phyloP scores from a whole-genome alignment of 2,329 filamentous ascomycete species.

The Lecanicillium sp. region DNA sequence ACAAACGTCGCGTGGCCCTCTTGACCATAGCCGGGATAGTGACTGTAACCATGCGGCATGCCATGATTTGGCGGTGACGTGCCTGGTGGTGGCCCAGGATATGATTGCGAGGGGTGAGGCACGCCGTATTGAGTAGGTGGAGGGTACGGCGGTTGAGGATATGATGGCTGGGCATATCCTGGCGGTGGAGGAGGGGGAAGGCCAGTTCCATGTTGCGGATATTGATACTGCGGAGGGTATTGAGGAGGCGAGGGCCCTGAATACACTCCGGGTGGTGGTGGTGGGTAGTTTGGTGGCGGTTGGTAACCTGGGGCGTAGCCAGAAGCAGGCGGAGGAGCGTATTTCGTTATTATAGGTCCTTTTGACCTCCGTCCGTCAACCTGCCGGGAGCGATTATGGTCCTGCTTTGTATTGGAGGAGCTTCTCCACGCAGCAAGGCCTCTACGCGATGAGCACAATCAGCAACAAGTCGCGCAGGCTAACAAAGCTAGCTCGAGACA shows the following conservation, averaged over 20 bases:
- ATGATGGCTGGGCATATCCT: slow-evolving; percentile 10
- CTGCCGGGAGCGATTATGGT: slow-evolving; percentile 19
- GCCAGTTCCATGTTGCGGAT: slow-evolving; percentile 12
- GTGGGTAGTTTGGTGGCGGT: slow-evolving; percentile 13
- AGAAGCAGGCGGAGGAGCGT: slow-evolving; percentile 12
- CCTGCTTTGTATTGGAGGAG: slow-evolving; percentile 18
- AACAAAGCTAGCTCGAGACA: neutral
- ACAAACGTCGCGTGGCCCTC: slow-evolving; percentile 1
- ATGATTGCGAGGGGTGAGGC: slow-evolving; percentile 5
- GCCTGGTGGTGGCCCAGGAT: slow-evolving; percentile 4
- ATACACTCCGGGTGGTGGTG: slow-evolving; percentile 3
- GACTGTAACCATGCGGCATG: neutral
- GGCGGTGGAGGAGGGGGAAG: slow-evolving; percentile 8
- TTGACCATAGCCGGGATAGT: slow-evolving; percentile 1
- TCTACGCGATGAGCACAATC: slow-evolving; percentile 13
- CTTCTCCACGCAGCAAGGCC: slow-evolving; percentile 29
- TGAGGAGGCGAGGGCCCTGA: slow-evolving; percentile 6
- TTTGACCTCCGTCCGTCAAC: slow-evolving; percentile 20
- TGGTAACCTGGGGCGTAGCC: slow-evolving; percentile 19
- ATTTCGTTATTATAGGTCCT: slow-evolving; percentile 13
- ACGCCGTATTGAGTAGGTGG: slow-evolving; percentile 10
- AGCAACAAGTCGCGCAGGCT: slow-evolving; percentile 7
- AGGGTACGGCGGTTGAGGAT: slow-evolving; percentile 12
- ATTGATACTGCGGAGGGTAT: slow-evolving; percentile 11
- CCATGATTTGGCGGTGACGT: neutral